These are phyloP conservation scores for Vitis labrusca DNA, from an alignment of 164 flowering plant genomes.

Conservation along the genomic window DNA sequence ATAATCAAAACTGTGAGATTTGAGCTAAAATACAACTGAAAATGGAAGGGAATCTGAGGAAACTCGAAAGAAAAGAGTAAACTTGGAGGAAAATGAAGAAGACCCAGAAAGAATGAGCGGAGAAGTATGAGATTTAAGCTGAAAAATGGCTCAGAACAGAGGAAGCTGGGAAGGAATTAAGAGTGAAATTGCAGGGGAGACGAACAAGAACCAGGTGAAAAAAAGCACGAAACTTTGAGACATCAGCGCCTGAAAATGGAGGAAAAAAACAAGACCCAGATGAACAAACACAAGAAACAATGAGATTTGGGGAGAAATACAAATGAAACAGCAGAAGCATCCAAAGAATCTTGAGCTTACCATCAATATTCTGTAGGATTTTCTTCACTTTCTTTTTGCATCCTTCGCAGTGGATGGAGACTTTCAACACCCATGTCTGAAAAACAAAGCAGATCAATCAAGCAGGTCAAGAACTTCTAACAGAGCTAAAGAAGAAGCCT, in stretches of 20 bases:
- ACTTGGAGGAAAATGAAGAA: neutral
- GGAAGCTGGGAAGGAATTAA: neutral
- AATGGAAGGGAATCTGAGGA: neutral
- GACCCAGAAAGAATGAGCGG: conserved; percentile 1
- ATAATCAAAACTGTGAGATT: neutral
- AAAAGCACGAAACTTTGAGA: neutral
- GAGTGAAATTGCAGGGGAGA: neutral
- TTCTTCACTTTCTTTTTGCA: conserved; percentile 63
- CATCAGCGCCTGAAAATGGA: neutral
- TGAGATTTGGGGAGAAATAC: neutral
- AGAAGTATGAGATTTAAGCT: neutral
- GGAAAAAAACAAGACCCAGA: neutral
- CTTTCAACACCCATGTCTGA: conserved; percentile 60
- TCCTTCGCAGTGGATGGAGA: conserved; percentile 65
- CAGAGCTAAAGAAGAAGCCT: neutral
- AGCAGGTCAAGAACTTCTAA: neutral
- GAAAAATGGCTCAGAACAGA: neutral
- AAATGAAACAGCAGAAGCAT: neutral
- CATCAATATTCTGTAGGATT: conserved; percentile 39
- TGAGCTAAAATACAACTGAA: neutral
- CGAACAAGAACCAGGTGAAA: neutral
- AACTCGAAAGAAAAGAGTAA: neutral
- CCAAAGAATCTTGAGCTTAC: conserved; percentile 21
- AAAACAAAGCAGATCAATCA: conserved; percentile 3
- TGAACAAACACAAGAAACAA: neutral